Percentiles rank a stretch among this genome's conserved stretches.
Conservation (phyloP, 164 flowering plant species). For the Vitis rupestris region DNA sequence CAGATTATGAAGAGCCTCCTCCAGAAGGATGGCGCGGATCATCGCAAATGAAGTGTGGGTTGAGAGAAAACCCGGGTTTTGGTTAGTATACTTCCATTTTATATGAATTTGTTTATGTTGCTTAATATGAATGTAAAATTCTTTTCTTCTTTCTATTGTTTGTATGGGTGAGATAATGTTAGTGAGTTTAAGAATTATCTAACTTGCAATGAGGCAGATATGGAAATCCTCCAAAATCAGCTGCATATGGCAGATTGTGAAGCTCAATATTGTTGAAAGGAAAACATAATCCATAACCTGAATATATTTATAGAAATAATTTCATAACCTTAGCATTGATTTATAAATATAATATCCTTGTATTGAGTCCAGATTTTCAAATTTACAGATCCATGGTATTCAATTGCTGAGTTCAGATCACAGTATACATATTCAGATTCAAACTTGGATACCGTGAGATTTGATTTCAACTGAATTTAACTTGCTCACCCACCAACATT, state of each 20-base stretch:
- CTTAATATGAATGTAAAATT: background rate
- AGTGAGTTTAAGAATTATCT: background rate
- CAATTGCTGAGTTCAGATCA: too few relatives aligned
- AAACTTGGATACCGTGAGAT: too few relatives aligned
- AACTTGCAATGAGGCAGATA: background rate
- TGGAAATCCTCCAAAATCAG: background rate
- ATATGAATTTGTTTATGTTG: background rate
- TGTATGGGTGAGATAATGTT: background rate
- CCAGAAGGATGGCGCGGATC: slow-evolving; percentile 32
- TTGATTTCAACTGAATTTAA: too few relatives aligned
- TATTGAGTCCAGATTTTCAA: too few relatives aligned
- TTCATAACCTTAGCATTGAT: too few relatives aligned
- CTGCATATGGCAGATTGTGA: background rate
- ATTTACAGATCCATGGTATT: too few relatives aligned
- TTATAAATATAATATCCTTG: too few relatives aligned
- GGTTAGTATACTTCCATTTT: slow-evolving; percentile 50
- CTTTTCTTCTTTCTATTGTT: background rate
- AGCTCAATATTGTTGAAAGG: background rate
- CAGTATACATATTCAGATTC: too few relatives aligned
- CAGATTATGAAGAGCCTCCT: slow-evolving; percentile 39
- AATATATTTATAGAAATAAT: too few relatives aligned
- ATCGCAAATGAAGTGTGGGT: slow-evolving; percentile 48
- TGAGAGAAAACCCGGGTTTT: slow-evolving; percentile 71
- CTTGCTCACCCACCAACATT: too few relatives aligned
- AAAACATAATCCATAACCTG: too few relatives aligned